phyloP scores from a whole-genome alignment of 1,139 yeast genomes.

The Saccharomyces hybrid region DNA sequence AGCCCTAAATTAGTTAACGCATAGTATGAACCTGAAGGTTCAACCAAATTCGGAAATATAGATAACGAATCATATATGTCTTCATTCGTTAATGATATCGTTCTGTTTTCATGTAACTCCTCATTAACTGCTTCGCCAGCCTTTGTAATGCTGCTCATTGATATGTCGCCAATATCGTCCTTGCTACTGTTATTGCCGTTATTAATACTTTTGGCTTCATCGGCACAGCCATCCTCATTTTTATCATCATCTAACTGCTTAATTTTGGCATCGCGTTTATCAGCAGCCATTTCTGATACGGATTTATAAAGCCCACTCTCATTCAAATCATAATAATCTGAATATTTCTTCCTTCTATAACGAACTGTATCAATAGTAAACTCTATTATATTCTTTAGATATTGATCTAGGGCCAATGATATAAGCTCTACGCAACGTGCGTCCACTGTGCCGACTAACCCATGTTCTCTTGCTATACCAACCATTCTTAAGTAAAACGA shows the following conservation, averaged over 20 bases:
- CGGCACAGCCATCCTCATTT: constrained; percentile 5
- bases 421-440: constrained; percentile 71
- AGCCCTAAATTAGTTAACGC: constrained; percentile 47
- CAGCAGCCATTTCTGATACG: constrained; percentile 12
- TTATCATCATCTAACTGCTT: background rate
- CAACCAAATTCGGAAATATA: constrained; percentile 59
- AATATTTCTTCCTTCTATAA: constrained; percentile 48
- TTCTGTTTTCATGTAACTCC: constrained; percentile 22
- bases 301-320: constrained; percentile 28
- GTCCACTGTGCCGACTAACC: constrained; percentile 74
- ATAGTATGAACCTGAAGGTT: constrained; percentile 55
- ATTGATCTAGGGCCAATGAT: constrained; percentile 69
- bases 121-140: constrained; percentile 2
- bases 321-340: constrained; percentile 37
- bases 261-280: constrained; percentile 6
- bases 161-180: background rate
- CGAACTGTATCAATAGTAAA: constrained; percentile 66
- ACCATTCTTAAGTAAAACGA: constrained; percentile 61
- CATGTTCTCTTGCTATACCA: constrained; percentile 86
- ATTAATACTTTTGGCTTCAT: constrained; percentile 2
- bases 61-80: constrained; percentile 59
- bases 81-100: constrained; percentile 50
- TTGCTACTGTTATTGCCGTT: background rate
- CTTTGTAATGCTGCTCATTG: background rate
- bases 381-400: constrained; percentile 67